phyloP scores from a whole-genome alignment of 2,329 filamentous ascomycete species.

The Fusarium tuaranense region DNA sequence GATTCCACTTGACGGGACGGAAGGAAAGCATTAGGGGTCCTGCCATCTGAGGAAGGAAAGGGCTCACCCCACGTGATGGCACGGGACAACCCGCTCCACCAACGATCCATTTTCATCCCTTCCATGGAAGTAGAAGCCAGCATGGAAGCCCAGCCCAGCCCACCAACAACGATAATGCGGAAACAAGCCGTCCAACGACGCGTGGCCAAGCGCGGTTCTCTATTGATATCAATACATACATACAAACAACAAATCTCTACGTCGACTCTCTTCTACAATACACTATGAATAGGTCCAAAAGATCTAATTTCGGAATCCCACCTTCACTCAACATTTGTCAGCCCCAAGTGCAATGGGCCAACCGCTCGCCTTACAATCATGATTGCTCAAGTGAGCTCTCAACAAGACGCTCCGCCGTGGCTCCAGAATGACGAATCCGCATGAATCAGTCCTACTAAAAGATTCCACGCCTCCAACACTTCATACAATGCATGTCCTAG shows the following conservation, averaged over 20 bases:
- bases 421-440: conserved; percentile 20
- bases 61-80: conserved; percentile 36
- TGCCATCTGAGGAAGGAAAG: conserved; percentile 5
- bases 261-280: neutral
- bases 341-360: neutral
- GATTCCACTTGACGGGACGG: neutral
- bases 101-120: neutral
- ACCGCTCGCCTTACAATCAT: conserved; percentile 9
- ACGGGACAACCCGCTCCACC: conserved; percentile 13
- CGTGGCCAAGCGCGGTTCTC: conserved; percentile 3
- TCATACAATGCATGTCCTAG: conserved; percentile 28
- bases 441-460: conserved; percentile 17
- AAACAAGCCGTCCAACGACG: neutral
- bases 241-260: neutral
- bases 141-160: neutral
- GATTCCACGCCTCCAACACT: conserved; percentile 12
- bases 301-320: neutral
- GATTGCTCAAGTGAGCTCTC: conserved; percentile 28
- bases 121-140: neutral
- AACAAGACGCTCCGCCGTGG: conserved; percentile 10
- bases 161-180: neutral
- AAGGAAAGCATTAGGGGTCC: neutral
- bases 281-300: neutral
- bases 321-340: conserved; percentile 4
- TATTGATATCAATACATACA: conserved; percentile 1